phyloP scores from a whole-genome alignment of 306 rosid genomes.

The Vigna radiata region DNA sequence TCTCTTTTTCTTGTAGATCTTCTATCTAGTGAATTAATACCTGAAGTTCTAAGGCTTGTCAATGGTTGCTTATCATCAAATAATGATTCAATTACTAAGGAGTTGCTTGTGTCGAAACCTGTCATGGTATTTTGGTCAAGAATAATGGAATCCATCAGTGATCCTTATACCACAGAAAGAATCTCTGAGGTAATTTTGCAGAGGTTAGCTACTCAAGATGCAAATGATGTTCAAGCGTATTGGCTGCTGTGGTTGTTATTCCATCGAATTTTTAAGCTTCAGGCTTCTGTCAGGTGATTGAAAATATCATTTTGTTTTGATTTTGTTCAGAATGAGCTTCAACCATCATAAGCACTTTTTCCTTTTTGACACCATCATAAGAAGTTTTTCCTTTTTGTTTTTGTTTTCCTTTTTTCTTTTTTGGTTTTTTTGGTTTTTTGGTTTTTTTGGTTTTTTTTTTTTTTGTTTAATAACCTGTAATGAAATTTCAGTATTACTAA shows the following conservation, averaged over 20 bases:
- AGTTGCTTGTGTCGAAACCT: conserved; percentile 58
- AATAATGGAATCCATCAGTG: conserved; percentile 72
- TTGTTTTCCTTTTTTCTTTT: no score
- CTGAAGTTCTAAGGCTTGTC: conserved; percentile 61
- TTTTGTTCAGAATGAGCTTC: conserved; percentile 32
- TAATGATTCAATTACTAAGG: conserved; percentile 47
- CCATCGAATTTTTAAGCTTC: conserved; percentile 56
- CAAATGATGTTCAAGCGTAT: conserved; percentile 79
- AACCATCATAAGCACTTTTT: not conserved
- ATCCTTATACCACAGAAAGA: conserved; percentile 77
- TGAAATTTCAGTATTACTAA: conserved; percentile 33
- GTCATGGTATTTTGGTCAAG: conserved; percentile 75
- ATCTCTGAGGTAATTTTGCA: conserved; percentile 84
- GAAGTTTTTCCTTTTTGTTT: not conserved
- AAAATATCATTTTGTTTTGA: conserved; percentile 32
- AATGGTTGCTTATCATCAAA: conserved; percentile 57
- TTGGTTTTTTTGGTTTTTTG: not conserved
- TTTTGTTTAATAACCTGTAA: not conserved
- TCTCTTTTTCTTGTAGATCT: conserved; percentile 66
- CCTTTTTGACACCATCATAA: not conserved
- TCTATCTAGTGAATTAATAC: conserved; percentile 65
- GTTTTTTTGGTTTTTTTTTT: not conserved
- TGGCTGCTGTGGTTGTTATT: conserved; percentile 92
- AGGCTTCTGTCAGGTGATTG: conserved; percentile 75
- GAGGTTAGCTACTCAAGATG: conserved; percentile 63